Evolutionary conservation across 495 filamentous ascomycete genomes (phyloP).

Genomic region (Penicillium herquei): DNA sequence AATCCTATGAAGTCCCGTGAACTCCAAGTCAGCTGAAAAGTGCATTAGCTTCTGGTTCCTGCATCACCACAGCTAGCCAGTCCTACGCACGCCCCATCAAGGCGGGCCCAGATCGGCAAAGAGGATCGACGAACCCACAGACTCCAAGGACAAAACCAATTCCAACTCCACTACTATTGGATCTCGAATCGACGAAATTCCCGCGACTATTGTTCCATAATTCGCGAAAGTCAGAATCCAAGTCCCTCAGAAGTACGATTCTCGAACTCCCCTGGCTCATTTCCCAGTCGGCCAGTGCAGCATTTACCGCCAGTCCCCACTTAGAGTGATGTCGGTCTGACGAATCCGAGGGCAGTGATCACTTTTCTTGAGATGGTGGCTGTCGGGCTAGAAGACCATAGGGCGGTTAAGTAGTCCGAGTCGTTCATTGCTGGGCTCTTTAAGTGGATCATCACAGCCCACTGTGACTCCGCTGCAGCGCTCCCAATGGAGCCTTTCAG

Average conservation of each 20-base stretch:
- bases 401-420: slow-evolving; percentile 7
- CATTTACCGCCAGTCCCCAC: slow-evolving; percentile 22
- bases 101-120: slow-evolving; percentile 15
- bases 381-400: slow-evolving; percentile 5
- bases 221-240: neutral
- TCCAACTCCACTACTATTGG: neutral
- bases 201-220: neutral
- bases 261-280: slow-evolving; percentile 7
- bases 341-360: slow-evolving; percentile 14
- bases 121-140: slow-evolving; percentile 21
- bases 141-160: neutral
- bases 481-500: slow-evolving; percentile 3
- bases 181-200: neutral
- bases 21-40: slow-evolving; percentile 25
- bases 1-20: neutral
- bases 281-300: slow-evolving; percentile 3
- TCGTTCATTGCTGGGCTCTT: slow-evolving; percentile 11
- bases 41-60: slow-evolving; percentile 34
- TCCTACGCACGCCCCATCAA: slow-evolving; percentile 6
- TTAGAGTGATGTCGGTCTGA: slow-evolving; percentile 4
- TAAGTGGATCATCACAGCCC: slow-evolving; percentile 19
- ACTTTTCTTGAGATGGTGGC: slow-evolving; percentile 23
- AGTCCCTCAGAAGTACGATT: neutral
- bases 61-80: slow-evolving; percentile 21
- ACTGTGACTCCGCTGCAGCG: slow-evolving; percentile 12